These are phyloP conservation scores for Silene noctiflora DNA, from an alignment of 179 eudicot species.

Conservation along the genomic window DNA sequence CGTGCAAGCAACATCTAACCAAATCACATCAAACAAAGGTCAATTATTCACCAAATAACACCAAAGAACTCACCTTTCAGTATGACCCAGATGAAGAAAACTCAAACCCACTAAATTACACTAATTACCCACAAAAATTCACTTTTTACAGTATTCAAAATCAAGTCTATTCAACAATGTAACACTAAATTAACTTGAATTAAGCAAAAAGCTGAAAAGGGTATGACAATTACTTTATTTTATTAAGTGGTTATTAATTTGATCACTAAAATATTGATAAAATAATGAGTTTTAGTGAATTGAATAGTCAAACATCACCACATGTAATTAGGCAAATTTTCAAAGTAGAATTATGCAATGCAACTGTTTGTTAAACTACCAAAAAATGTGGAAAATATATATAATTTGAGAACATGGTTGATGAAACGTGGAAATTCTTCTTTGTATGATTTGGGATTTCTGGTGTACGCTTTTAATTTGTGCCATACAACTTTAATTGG, in stretches of 20 bases:
- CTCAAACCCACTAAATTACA: background rate
- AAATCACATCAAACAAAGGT: background rate
- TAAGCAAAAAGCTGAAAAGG: conserved; percentile 4
- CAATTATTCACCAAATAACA: conserved; percentile 8
- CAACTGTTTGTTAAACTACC: background rate
- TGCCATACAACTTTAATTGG: conserved; percentile 18
- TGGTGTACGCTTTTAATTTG: background rate
- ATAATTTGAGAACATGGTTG: background rate
- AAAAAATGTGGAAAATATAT: background rate
- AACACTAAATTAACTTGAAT: background rate
- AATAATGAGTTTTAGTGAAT: background rate
- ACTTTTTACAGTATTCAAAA: conserved; percentile 17
- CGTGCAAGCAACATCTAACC: conserved; percentile 27
- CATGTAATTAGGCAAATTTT: background rate
- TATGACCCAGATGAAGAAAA: conserved; percentile 19
- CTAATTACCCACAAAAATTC: conserved; percentile 3
- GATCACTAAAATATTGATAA: background rate
- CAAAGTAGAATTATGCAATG: too few relatives aligned
- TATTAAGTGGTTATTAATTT: background rate
- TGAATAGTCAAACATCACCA: background rate
- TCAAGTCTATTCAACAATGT: background rate
- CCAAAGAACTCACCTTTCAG: conserved; percentile 23
- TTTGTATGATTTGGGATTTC: background rate
- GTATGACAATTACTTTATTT: background rate
- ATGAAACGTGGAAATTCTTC: conserved; percentile 5